phyloP scores from a whole-genome alignment of 2,329 filamentous ascomycete genomes.

The Sclerotinia subarctica region DNA sequence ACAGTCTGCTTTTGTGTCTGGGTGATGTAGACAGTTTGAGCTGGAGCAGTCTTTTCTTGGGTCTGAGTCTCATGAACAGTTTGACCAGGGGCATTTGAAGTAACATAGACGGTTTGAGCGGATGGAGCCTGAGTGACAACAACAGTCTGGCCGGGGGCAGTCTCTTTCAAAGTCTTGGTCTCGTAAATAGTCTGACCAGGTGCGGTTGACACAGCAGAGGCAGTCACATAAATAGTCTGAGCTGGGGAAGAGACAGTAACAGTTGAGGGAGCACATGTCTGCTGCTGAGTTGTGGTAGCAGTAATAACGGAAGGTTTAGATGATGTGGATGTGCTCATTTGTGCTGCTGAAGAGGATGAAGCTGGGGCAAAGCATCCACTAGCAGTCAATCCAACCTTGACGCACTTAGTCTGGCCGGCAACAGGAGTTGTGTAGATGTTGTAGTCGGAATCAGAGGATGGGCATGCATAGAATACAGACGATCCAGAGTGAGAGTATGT shows the following conservation, averaged over 20 bases:
- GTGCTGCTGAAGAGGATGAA: not conserved
- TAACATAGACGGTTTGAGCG: not conserved
- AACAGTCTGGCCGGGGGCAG: slow-evolving; percentile 2
- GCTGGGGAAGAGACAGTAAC: not conserved
- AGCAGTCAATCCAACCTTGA: slow-evolving; percentile 46
- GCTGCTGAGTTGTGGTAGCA: not conserved
- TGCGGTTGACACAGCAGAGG: not conserved
- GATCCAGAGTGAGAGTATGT: slow-evolving; percentile 48
- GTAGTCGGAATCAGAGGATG: slow-evolving; percentile 51
- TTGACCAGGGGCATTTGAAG: not conserved
- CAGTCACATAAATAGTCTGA: not conserved
- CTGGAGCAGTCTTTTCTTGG: not conserved
- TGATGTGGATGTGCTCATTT: not conserved
- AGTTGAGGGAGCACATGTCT: not conserved
- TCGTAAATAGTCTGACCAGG: slow-evolving; percentile 23
- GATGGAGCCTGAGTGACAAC: not conserved
- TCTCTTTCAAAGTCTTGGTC: slow-evolving; percentile 14
- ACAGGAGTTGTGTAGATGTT: slow-evolving; percentile 51
- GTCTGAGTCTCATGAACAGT: not conserved
- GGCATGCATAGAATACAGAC: slow-evolving; percentile 58
- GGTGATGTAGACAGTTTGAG: not conserved
- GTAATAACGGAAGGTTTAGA: slow-evolving; percentile 5
- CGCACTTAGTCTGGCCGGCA: slow-evolving; percentile 47
- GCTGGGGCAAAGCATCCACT: slow-evolving; percentile 39
- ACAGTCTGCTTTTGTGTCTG: not conserved